These are phyloP conservation scores for Baudoinia panamericana DNA, from an alignment of 495 filamentous ascomycete genomes.

Conservation along the genomic window DNA sequence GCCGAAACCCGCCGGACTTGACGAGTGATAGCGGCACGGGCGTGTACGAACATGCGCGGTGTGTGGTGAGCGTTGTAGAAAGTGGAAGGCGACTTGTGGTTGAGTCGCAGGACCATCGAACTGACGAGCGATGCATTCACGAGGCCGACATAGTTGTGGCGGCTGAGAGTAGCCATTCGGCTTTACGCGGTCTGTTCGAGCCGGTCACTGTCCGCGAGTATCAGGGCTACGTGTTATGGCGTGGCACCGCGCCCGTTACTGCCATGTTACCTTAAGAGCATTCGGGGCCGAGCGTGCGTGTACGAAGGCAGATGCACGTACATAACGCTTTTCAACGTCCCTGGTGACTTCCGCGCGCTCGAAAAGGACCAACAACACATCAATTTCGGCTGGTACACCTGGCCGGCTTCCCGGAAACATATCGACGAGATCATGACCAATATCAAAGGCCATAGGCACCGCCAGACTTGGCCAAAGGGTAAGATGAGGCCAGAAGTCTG, in stretches of 20 bases:
- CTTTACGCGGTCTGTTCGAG: constrained; percentile 34
- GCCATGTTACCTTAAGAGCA: no score
- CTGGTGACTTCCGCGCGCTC: no score
- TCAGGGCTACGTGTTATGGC: constrained; percentile 40
- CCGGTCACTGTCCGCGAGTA: constrained; percentile 35
- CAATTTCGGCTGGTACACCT: no score
- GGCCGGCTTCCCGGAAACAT: no score
- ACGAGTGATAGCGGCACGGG: constrained; percentile 28
- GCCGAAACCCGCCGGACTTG: constrained; percentile 21
- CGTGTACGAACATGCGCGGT: constrained; percentile 32
- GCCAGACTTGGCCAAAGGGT: constrained; percentile 37
- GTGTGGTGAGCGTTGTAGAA: constrained; percentile 33
- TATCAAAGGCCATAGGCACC: constrained; percentile 33
- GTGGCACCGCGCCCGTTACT: constrained; percentile 38
- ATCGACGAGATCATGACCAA: no score
- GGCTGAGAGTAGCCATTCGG: constrained; percentile 43
- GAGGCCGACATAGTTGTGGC: constrained; percentile 38
- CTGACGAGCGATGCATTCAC: constrained; percentile 25
- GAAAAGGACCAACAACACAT: no score
- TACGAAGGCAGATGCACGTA: no score
- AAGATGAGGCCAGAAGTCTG: constrained; percentile 30
- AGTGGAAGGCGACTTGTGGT: constrained; percentile 7
- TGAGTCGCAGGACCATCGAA: not conserved
- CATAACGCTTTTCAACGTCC: no score
- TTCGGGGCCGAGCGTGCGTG: no score